Conservation (phyloP, 129 eudicot species). For the Helichrysum umbraculigerum region DNA sequence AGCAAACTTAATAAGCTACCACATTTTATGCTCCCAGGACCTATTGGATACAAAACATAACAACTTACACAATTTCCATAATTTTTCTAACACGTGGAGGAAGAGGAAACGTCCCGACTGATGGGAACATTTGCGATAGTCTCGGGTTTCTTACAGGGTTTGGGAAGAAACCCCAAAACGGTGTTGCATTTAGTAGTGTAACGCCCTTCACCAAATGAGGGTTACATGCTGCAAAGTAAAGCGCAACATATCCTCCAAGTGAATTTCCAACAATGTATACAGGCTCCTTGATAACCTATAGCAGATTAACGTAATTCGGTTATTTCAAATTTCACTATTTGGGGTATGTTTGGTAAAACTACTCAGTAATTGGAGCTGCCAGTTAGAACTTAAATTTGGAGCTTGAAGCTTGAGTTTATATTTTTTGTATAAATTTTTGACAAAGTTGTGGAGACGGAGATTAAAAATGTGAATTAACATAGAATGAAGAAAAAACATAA, state of each 20-base stretch:
- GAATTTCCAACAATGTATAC: constrained; percentile 94
- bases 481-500: no score
- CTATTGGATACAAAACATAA: background rate
- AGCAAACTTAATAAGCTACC: background rate
- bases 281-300: constrained; percentile 91
- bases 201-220: constrained; percentile 90
- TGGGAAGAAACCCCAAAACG: constrained; percentile 98
- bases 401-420: no score
- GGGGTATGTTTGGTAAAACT: no score
- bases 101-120: constrained; percentile 91
- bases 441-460: no score
- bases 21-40: background rate
- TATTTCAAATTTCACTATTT: constrained; percentile 5
- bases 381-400: no score
- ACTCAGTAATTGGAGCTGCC: no score
- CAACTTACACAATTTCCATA: constrained; percentile 68
- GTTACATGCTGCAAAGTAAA: constrained; percentile 79
- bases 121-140: constrained; percentile 77
- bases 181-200: constrained; percentile 91
- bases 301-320: constrained; percentile 16
- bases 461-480: no score
- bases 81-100: constrained; percentile 67
- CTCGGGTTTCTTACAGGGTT: constrained; percentile 75
- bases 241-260: constrained; percentile 94
- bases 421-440: no score